phyloP scores from a whole-genome alignment of 1,139 yeast genomes.

The Hanseniaspora sp. region DNA sequence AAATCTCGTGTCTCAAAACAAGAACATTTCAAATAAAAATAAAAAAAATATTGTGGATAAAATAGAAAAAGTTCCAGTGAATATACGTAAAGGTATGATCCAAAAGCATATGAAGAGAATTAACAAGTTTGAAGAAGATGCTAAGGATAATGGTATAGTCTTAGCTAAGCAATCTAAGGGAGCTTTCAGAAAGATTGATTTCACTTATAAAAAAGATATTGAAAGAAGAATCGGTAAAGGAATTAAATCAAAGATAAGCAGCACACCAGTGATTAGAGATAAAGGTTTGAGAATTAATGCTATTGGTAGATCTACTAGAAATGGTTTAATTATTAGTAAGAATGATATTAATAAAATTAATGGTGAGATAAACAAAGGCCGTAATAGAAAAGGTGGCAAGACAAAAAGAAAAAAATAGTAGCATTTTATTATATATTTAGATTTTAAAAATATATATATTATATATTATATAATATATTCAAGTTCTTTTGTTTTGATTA shows the following conservation, averaged over 20 bases:
- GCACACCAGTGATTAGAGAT: conserved; percentile 39
- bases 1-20: conserved; percentile 23
- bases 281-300: conserved; percentile 69
- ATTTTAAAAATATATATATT: too few species aligned
- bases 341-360: conserved; percentile 50
- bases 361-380: conserved; percentile 20
- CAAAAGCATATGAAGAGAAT: conserved; percentile 44
- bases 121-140: conserved; percentile 56
- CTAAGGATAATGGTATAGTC: conserved; percentile 79
- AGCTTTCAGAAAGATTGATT: conserved; percentile 48
- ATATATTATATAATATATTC: too few species aligned
- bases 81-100: conserved; percentile 74
- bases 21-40: conserved; percentile 27
- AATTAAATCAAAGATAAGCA: conserved; percentile 21
- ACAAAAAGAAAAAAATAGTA: neutral
- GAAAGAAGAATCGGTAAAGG: conserved; percentile 49
- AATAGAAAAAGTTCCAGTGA: conserved; percentile 77
- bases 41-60: conserved; percentile 32
- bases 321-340: conserved; percentile 67
- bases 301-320: conserved; percentile 68
- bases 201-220: conserved; percentile 34
- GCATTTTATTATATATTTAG: too few species aligned
- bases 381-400: conserved; percentile 14
- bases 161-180: conserved; percentile 55
- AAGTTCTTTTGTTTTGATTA: too few species aligned